A percentile compares a stretch with the other conserved stretches of the same genome.
Evolutionary conservation across 2,329 filamentous ascomycete species (phyloP).

Genomic region (Neofusicoccum umdonicola): DNA sequence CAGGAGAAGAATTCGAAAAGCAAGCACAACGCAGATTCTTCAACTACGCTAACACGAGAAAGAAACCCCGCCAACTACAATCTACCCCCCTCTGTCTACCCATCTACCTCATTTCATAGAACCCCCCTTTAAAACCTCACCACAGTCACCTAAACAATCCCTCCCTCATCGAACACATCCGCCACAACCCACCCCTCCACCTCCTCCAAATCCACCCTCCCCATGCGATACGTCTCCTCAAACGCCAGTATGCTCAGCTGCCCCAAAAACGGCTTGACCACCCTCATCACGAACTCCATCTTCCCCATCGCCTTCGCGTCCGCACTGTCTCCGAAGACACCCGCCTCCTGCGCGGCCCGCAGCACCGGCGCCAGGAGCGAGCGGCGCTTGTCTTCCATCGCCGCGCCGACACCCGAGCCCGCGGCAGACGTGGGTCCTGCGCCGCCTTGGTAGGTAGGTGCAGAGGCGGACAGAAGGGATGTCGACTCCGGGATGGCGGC

Average conservation of each 20-base stretch:
- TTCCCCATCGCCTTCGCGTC: slow-evolving; percentile 54
- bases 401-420: slow-evolving; percentile 27
- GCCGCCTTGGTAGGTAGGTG: not conserved
- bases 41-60: no score
- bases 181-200: slow-evolving; percentile 64
- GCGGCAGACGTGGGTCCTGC: slow-evolving; percentile 20
- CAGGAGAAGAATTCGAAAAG: no score
- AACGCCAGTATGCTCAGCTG: slow-evolving; percentile 91
- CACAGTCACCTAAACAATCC: not conserved
- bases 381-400: slow-evolving; percentile 21
- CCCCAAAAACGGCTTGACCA: slow-evolving; percentile 84
- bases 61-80: no score
- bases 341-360: slow-evolving; percentile 23
- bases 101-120: no score
- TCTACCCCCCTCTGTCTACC: no score
- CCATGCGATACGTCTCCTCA: slow-evolving; percentile 88
- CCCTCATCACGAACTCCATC: slow-evolving; percentile 67
- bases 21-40: no score
- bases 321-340: slow-evolving; percentile 46
- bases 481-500: slow-evolving; percentile 20
- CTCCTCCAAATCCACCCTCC: slow-evolving; percentile 61
- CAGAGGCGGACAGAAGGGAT: not conserved
- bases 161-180: slow-evolving; percentile 72
- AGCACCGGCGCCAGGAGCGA: slow-evolving; percentile 46
- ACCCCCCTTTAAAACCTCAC: not conserved